Base-by-base conservation (phyloP, 306 rosid species). In the Castanea sativa region DNA sequence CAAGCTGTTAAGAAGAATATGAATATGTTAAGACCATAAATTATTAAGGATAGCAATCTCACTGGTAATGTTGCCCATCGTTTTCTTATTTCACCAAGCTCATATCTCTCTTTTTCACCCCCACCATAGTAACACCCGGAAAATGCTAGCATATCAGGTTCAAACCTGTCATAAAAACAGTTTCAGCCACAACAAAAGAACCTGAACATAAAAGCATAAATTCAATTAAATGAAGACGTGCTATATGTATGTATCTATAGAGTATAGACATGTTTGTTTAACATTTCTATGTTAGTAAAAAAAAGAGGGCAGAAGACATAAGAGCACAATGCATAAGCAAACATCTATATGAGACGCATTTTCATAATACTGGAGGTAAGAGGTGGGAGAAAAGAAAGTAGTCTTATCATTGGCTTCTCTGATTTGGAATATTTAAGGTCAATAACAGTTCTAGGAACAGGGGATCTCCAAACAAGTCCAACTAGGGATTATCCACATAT, bases 101-200 rank as follows among this genome's bases (percentile, higher is more conserved):
- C 98, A 30, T 16, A 77, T 88, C 91, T 96, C 86, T 96, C 98
- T 81, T 91, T 96, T 52, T 91, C 98, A 82, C 98, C 99, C 76
- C 99, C 99, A 10, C 99, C 99, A 84, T 89, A 93, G 84, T 96
- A 96, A 82, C 99, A 96, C 72, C 99, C 97, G 69, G 99, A 96
- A 86, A 96, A 96, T 78, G 99, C 99, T 76, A 96, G 93, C 99
- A 96, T 96, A 86, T 96, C 99, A 69, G 98, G 93, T 88, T 96
- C 99, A 89, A 93, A 96, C 96, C 98, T 94, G 88, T 67, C 84
- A 84, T 63, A 45, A 79, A 76, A 91, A 78, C 32, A 63, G 78
- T 82, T 64, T 79, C 79, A 49, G 74, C 78, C 73, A 58, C 77
- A 80, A 70, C 76, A 49, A 87, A 30, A 29, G 86, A 81, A 58